Evolutionary conservation across 2,329 filamentous ascomycete genomes (phyloP), one percentile per base, ranked within the genome.

Genomic region (Purpureocillium takamizusanense): DNA sequence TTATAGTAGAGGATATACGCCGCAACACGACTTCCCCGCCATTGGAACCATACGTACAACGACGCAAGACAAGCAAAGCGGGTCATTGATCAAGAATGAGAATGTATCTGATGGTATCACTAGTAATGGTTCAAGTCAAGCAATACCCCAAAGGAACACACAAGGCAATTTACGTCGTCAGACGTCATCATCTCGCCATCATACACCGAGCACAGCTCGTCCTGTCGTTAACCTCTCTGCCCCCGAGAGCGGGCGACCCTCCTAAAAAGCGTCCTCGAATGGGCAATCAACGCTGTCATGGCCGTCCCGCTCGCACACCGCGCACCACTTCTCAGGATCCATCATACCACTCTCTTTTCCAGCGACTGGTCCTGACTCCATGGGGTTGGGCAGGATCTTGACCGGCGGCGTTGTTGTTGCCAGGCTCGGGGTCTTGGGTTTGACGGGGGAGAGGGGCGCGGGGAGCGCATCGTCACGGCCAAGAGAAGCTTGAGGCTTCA

Each of bases 241-340:
- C 13, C 7, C 16, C 18, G 18, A 25, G 6, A 25, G 21, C 21
- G 21, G 10, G 21, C 21, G 6, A 25, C 28, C 5, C 28, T 28
- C 39, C 59, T 66, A 81, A 47, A 81, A 84, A 23, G 78, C 79
- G 60, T 94, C 87, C 63, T 95, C 89, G 61, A 94, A 84, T 11
- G 89, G 88, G 62, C 89, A 95, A 60, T 94, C 87, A 44, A 94
- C 89, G 54, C 90, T 95, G 61, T 95, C 86, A 58, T 98, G 92
- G 12, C 92, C 92, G 54, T 98, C 92, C 45, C 86, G 79, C 68
- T 98, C 92, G 58, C 92, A 98, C 33, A 97, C 70, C 13, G 92
- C 92, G 62, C 92, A 98, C 92, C 92, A 98, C 65, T 95, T 95
- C 45, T 82, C 76, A 39, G 81, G 77, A 52, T 97, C 87, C 47